Conservation (phyloP, 176 grass and related monocot genomes). For the Secale cereale region DNA sequence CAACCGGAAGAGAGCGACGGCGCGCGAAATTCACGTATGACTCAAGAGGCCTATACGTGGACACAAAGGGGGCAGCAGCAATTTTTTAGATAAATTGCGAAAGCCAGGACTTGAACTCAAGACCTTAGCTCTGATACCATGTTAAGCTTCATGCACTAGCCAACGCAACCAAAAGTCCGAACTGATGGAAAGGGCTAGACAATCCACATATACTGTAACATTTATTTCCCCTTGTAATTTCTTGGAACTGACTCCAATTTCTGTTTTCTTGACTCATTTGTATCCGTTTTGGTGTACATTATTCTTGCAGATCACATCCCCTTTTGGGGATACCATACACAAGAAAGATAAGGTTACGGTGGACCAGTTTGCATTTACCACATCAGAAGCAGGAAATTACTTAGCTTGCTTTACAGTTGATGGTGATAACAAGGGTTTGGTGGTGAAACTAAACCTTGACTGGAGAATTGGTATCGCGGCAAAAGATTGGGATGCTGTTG, state of each 20-base stretch:
- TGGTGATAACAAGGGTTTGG: conserved; percentile 37
- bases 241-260: neutral
- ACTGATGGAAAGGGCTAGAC: too few species aligned
- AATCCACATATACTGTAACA: too few species aligned
- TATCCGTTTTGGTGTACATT: neutral
- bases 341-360: conserved; percentile 44
- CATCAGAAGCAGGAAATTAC: conserved; percentile 72
- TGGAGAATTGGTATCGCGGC: conserved; percentile 76
- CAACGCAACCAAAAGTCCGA: too few species aligned
- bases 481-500: conserved; percentile 71
- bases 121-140: too few species aligned
- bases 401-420: conserved; percentile 65
- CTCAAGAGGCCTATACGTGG: too few species aligned
- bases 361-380: conserved; percentile 77
- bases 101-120: too few species aligned
- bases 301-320: conserved; percentile 61
- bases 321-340: conserved; percentile 56
- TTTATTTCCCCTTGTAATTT: neutral
- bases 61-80: too few species aligned
- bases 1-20: too few species aligned
- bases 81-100: too few species aligned
- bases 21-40: too few species aligned
- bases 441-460: conserved; percentile 66
- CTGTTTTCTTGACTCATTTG: neutral
- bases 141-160: too few species aligned